A percentile compares a stretch with the other conserved stretches of the same genome.
Conservation (phyloP, 345 rosid genomes). For the Eutrema heterophyllum region DNA sequence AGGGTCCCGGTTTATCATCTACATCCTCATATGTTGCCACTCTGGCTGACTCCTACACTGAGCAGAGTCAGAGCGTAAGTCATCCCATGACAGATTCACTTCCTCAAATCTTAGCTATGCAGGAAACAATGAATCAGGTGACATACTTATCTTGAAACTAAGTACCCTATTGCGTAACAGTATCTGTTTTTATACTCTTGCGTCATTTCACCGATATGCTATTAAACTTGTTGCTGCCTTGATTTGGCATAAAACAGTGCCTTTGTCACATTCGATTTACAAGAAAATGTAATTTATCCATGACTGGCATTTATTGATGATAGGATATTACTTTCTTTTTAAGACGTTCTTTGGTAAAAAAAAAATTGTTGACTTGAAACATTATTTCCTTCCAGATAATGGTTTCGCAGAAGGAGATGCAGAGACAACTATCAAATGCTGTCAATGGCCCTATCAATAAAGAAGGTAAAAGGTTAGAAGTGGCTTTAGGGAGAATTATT, state of each 20-base stretch:
- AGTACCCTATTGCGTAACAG: background rate
- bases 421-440: conserved; percentile 66
- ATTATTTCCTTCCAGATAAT: conserved; percentile 43
- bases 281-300: background rate
- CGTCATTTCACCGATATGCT: background rate
- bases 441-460: conserved; percentile 47
- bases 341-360: background rate
- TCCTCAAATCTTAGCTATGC: conserved; percentile 57
- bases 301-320: background rate
- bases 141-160: conserved; percentile 7
- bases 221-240: background rate
- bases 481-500: conserved; percentile 57
- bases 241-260: background rate
- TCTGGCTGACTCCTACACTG: conserved; percentile 48
- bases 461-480: conserved; percentile 79
- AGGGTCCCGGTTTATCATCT: conserved; percentile 41
- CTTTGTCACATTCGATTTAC: background rate
- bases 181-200: background rate
- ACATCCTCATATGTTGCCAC: conserved; percentile 47
- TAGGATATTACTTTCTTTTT: background rate
- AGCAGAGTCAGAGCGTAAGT: conserved; percentile 24
- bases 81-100: conserved; percentile 34
- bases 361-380: background rate
- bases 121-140: conserved; percentile 77
- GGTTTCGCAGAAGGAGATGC: conserved; percentile 67